Percentiles rank a stretch among this genome's conserved stretches.
Conservation (phyloP, 1,284 basidiomycete species). For the Leccinum griseonigrum region DNA sequence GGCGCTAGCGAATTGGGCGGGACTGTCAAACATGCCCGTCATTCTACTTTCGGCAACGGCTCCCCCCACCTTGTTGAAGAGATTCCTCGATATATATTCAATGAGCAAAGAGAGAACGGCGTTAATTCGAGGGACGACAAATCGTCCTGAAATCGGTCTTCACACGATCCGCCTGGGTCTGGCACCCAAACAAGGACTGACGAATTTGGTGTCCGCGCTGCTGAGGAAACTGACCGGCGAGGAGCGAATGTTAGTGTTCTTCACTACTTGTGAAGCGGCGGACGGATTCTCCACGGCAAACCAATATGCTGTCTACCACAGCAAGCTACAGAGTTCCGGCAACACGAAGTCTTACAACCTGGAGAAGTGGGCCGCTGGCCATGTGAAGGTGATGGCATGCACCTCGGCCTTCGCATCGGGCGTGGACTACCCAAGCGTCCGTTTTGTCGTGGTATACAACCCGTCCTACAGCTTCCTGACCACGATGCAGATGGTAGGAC, state of each 20-base stretch:
- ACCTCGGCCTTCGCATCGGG: neutral
- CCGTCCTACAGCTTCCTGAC: neutral
- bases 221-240: neutral
- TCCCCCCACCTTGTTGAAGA: neutral
- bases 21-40: neutral
- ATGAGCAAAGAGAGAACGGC: neutral
- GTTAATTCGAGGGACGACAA: neutral
- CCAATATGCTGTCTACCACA: neutral
- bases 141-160: neutral
- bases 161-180: neutral
- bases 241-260: neutral
- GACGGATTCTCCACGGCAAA: neutral
- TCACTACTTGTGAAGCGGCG: neutral
- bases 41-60: slow-evolving; percentile 1
- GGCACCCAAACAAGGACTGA: too few species aligned
- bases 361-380: neutral
- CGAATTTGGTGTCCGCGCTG: too few species aligned
- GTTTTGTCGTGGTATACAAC: neutral
- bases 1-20: neutral
- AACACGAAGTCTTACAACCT: neutral
- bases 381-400: neutral
- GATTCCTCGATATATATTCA: neutral
- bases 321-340: neutral
- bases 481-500: neutral
- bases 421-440: neutral